Base-by-base conservation (phyloP, 768 basidiomycete species). In the Leccinum ochraceum region DNA sequence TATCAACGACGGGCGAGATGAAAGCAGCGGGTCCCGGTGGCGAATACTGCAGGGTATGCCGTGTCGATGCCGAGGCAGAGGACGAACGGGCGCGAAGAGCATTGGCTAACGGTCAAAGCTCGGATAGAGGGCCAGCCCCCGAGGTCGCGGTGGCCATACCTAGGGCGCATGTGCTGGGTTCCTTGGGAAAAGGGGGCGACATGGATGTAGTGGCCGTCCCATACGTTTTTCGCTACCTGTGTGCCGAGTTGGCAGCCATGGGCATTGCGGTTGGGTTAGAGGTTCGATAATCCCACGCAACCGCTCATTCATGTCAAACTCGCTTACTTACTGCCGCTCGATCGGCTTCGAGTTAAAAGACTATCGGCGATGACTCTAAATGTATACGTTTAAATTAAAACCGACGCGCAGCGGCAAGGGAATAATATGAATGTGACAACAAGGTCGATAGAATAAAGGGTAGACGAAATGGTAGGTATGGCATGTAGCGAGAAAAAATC, bases 231-330 rank as follows among this genome's bases (percentile, higher is more conserved):
- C 83, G 93, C 53, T 93, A 95, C 78, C 82, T 98, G 11, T 95
- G 95, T 71, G 91, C 95, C 3, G 97, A 99, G 77, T 78, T 99
- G 66, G 95, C 95, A n/a, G 90, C 93, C 17, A 98, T 98, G 96
- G 96, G 97, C 51, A 98, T 99, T 67, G 86, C 90, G 37, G 83
- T 98, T 54, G 91, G 92, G 53, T 76, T 98, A 53, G 87, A 91
- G 70, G 85, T 95, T 56, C 82, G 74, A 54, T 92, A 49, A 42
- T 42, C 11, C 9, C 42, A n/a, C 6, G 4, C 26, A 46, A 20
- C 44, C 20, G n/a, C 34, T 53, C 8, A 13, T 58, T 58, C 34
- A 32, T 37, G 16, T 20, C 9, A 20, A 57, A 39, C 32, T 59
- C 24, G 34, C 49, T 44, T n/a, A 44, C 26, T 46, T 46, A 51